Conservation (phyloP, 331 rosid species). For the Acacia pycnantha region DNA sequence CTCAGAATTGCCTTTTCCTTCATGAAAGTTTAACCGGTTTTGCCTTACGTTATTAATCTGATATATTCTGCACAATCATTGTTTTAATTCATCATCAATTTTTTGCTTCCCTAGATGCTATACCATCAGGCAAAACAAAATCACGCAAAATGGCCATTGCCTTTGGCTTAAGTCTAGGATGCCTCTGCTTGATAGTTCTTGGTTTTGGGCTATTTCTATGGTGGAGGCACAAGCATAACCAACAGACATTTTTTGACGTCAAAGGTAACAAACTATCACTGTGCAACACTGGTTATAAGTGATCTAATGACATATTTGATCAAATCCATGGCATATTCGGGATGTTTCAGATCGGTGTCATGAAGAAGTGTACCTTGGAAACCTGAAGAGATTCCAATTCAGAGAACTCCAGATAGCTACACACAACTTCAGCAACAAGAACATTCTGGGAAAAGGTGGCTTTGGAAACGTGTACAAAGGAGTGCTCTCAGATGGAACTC, state of each 20-base stretch:
- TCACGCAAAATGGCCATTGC: slow-evolving; percentile 51
- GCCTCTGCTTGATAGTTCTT: slow-evolving; percentile 48
- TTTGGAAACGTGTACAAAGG: slow-evolving; percentile 20
- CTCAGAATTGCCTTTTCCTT: neutral
- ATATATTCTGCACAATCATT: neutral
- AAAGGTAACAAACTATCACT: slow-evolving; percentile 14
- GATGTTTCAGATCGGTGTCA: slow-evolving; percentile 41
- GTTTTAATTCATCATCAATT: slow-evolving; percentile 26
- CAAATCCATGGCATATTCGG: neutral
- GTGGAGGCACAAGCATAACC: slow-evolving; percentile 28
- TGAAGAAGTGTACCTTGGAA: slow-evolving; percentile 53
- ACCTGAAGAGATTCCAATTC: slow-evolving; percentile 61
- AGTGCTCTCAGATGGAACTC: slow-evolving; percentile 46
- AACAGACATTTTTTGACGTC: slow-evolving; percentile 30
- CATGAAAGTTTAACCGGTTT: neutral
- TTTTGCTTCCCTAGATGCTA: slow-evolving; percentile 41
- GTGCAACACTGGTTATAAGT: neutral
- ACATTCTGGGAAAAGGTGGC: slow-evolving; percentile 63
- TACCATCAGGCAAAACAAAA: slow-evolving; percentile 40
- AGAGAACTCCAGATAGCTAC: slow-evolving; percentile 73
- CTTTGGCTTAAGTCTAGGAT: slow-evolving; percentile 57
- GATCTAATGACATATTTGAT: neutral
- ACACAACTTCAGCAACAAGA: slow-evolving; percentile 62
- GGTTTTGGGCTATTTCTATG: slow-evolving; percentile 48
- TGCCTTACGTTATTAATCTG: neutral